Base-by-base conservation (phyloP, 129 eudicot genomes). In the Centrapalus pauciflorus region DNA sequence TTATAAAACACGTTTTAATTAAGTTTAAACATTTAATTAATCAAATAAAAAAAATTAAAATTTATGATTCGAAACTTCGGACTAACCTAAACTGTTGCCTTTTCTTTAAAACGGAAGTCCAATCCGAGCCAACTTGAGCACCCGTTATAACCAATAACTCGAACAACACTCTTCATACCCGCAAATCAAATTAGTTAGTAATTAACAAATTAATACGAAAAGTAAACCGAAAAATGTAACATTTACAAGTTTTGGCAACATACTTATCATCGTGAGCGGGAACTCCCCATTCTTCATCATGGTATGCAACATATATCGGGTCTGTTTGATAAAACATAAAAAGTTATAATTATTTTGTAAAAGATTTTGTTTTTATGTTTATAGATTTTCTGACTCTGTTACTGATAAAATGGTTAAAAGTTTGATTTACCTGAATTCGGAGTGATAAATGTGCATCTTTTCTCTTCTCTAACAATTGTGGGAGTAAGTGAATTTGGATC, bases 81-180 rank as follows among this genome's bases (percentile, higher is more conserved):
- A 59, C 70, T 38, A 3, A 82, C 96, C 96, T 85, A 58, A 80
- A 82, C 32, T 76, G 83, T 61, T 75, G 76, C 52, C 97, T 66
- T 83, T 77, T 91, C 85, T 77, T 87, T 10, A 91, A 57, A 28
- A 91, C 87, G 0, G 97, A 82, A 63, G 97, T 85, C 97, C 97
- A 91, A 48, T 87, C 97, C n/a, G 96, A 91, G 52, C 97, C 97
- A 13, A 91, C 88, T 83, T 91, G 97, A n/a, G 96, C 97, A 35
- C 86, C 94, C 33, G 89, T 87, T 56, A 91, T 41, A 27, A 81
- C 96, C 69, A 91, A 54, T 79, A 87, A n/a, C 66, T 91, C 97
- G 62, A 91, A 87, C 68, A 91, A 74, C 80, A 74, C n/a, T 68
- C 97, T 91, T 81, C 82, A 62, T 38, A 46, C 6, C 33, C 24